These are phyloP conservation scores for Pyrus betulifolia DNA, from an alignment of 306 rosid genomes.

Conservation along the genomic window DNA sequence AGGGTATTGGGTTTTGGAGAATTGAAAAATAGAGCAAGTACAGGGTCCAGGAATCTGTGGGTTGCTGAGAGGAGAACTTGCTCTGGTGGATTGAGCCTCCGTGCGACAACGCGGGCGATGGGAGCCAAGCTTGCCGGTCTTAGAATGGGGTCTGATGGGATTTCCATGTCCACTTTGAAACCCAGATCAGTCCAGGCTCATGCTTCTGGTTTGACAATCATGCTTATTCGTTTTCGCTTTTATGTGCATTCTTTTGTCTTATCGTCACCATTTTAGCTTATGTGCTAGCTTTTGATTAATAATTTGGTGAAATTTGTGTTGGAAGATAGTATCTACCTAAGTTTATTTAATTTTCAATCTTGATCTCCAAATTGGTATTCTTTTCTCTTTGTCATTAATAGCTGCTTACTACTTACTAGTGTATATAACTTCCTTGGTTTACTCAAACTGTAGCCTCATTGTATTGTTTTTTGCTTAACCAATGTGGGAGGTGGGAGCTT, in stretches of 20 bases:
- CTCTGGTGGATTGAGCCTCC: constrained; percentile 40
- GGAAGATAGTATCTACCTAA: not conserved
- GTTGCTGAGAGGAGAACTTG: constrained; percentile 35
- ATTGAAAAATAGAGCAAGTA: constrained; percentile 19
- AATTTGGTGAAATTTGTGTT: not conserved
- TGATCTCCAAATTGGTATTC: not conserved
- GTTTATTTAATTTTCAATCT: not conserved
- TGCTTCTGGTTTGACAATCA: constrained; percentile 52
- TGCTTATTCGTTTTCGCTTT: not conserved
- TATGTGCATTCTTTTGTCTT: not conserved
- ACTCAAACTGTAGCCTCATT: not conserved
- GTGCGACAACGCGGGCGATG: constrained; percentile 29
- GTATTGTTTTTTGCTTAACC: not conserved
- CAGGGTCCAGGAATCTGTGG: constrained; percentile 31
- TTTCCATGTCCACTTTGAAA: constrained; percentile 45
- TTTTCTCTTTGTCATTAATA: not conserved
- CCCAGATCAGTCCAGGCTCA: constrained; percentile 49
- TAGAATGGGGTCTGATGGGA: constrained; percentile 34
- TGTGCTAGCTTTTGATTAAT: not conserved
- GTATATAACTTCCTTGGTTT: not conserved
- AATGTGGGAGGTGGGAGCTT: not conserved
- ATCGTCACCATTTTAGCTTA: not conserved
- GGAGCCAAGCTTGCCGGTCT: constrained; percentile 41
- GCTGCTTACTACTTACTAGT: not conserved
- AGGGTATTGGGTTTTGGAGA: constrained; percentile 34